Base-by-base conservation (phyloP, 1,284 basidiomycete species). In the Ustilago hordei region DNA sequence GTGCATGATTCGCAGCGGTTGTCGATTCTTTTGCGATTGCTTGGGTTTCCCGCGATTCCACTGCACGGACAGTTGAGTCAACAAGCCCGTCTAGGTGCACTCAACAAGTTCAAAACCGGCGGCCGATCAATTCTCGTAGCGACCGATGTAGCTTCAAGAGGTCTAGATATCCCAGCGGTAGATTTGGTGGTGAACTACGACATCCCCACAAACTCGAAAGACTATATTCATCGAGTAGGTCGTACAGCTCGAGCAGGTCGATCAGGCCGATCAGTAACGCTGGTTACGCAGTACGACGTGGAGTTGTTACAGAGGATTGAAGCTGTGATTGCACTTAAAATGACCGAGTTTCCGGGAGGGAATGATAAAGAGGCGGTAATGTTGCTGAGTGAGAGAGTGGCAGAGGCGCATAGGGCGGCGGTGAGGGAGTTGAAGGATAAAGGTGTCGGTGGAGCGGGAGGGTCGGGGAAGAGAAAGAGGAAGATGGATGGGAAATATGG, bases 101-200 rank as follows among this genome's bases (percentile, higher is more conserved):
- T 99, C 50, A 92, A 91, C 77, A 98, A 98, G 87, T 99, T 99
- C 88, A 98, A 96, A 88, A 92, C 92, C 62, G 97, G 97, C 7
- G 93, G 93, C n/a, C 89, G 94, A 63, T 93, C 90, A 74, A 91
- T 99, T 58, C 88, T 99, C 17, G 93, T 99, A 3, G 97, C 97
- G 9, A 99, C 97, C 0, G 97, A 99, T 86, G 92, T 99, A 57
- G 97, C 97, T n/a, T 94, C 93, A 86, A 75, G 81, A 81, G 97
- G 97, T 85, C 89, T 99, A 36, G 97, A 99, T 87, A 98, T 99
- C 69, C 95, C 96, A 5, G 91, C 93, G 17, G 97, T 99, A 32
- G 97, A 99, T 85, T 89, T 95, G 45, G 96, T 99, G 60, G 94
- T 99, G 87, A 99, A 99, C 87, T 99, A 94, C 86, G 96, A 99